Evolutionary conservation across 768 basidiomycete species (phyloP), one percentile per base, ranked within the genome.

Genomic region (Crucibulum laeve): DNA sequence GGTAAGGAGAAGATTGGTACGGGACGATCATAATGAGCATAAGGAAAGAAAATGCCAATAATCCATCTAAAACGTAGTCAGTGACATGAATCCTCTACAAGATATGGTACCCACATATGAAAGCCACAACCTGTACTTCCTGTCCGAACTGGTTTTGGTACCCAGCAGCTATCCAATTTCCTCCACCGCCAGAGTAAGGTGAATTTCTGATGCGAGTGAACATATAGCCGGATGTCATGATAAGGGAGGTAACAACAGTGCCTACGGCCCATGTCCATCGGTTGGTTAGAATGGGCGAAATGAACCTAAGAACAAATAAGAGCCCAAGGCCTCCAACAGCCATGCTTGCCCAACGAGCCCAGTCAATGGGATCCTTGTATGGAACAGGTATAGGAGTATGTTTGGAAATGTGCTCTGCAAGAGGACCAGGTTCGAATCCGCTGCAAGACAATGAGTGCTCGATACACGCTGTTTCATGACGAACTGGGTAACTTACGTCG

Each of bases 171-270:
- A 99, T 85, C 87, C 91, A 93, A 38, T 76, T 69, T 18, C 84
- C 82, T 43, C 78, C 73, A 0, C 69, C 68, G 22, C 79, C 80
- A 18, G 68, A 69, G 58, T 79, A 91, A 2, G 91, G 93, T 37
- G 75, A 74, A 24, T 74, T 75, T 49, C 95, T 84, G 53, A 99
- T 99, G 50, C 85, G 87, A 46, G 87, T 88, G 68, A 95, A 99
- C 96, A 99, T 99, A 71, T 82, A 87, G 5, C 96, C 96, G 6
- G 86, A 82, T 17, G 83, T 94, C 84, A 97, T 95, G 53, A 91
- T 66, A 15, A 90, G 84, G 6, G 81, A 76, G 21, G 79, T 59
- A 30, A 84, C 44, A 22, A 82, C 76, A 30, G 71, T 73, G n/a
- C 59, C 60, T 18, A 69, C 54, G 4, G 86, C 87, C 89, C 90